Evolutionary conservation across 78 protist genomes (phyloP), one percentile per base, ranked within the genome.

Genomic region (Chrysochromulina parva): DNA sequence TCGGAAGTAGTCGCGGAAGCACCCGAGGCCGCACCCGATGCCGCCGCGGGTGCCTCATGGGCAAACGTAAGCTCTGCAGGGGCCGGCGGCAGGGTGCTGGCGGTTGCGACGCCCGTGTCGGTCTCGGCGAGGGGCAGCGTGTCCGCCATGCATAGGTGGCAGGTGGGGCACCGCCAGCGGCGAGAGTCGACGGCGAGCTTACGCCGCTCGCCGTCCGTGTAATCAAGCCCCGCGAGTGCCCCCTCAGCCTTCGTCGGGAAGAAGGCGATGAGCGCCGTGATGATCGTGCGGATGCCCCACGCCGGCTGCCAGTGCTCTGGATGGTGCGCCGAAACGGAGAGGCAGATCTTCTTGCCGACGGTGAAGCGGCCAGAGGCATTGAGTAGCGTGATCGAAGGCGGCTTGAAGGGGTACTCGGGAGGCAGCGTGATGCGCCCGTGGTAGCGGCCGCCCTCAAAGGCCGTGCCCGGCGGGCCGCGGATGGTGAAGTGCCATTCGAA

Each of bases 281-380:
- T 0, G 57, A 84, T 84, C 26, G 88, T 59, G 59, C 88, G 47
- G n/a, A 84, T 16, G 47, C 88, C 88, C 88, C 88, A 84, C 53
- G 88, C 88, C 24, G 82, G 82, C 82, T 74, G 82, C 88, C 88
- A 84, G 2, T 24, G 14, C 88, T 84, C 88, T 9, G 88, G 88
- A 10, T 84, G 88, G 88, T 84, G 57, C 11, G 28, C 88, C 1
- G 88, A 78, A 14, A 59, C 26, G 24, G 88, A 84, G 58, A 84
- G 50, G 88, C 88, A 84, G 28, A 84, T 58, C 88, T 59, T 84
- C 55, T 20, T 57, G 52, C 69, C 88, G 11, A 16, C 6, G n/a
- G 57, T 73, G 26, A 84, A 84, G 48, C 86, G 86, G 55, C 86
- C 86, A 50, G 50, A 53, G 1, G 86, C 62, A 38, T 69, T 84